A percentile compares a stretch with the other conserved stretches of the same genome.
phyloP scores from a whole-genome alignment of 2,329 filamentous ascomycete species.

The Huntiella moniliformis region DNA sequence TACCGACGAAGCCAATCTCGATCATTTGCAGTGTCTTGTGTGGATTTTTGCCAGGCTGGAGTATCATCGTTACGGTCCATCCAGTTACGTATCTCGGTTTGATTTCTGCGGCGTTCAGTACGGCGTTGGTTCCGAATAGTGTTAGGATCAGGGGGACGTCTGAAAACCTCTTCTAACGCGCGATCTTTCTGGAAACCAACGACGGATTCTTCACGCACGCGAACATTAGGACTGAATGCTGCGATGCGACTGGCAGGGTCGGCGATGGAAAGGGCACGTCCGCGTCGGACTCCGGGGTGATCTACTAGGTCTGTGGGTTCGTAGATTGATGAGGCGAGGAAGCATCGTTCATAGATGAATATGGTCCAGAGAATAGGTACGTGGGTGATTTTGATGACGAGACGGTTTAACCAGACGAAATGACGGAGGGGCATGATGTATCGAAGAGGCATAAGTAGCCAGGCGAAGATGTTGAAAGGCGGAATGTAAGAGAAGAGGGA shows the following conservation, averaged over 20 bases:
- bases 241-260: slow-evolving; percentile 36
- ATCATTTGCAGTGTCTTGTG: slow-evolving; percentile 12
- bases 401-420: slow-evolving; percentile 76
- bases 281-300: slow-evolving; percentile 34
- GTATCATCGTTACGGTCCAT: slow-evolving; percentile 54
- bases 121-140: slow-evolving; percentile 40
- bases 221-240: slow-evolving; percentile 53
- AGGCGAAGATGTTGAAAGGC: slow-evolving; percentile 78
- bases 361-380: slow-evolving; percentile 75
- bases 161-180: slow-evolving; percentile 80
- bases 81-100: slow-evolving; percentile 73
- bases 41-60: slow-evolving; percentile 4
- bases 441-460: slow-evolving; percentile 67
- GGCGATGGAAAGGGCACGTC: slow-evolving; percentile 35
- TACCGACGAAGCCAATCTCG: slow-evolving; percentile 33
- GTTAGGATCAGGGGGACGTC: slow-evolving; percentile 47
- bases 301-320: slow-evolving; percentile 79
- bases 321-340: slow-evolving; percentile 57
- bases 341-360: slow-evolving; percentile 66
- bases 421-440: slow-evolving; percentile 61
- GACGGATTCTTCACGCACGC: slow-evolving; percentile 69
- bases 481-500: slow-evolving; percentile 86
- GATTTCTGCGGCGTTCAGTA: slow-evolving; percentile 51
- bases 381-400: slow-evolving; percentile 78
- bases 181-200: slow-evolving; percentile 78